phyloP scores from a whole-genome alignment of 805 yeast genomes.

The Brettanomyces naardenensis region DNA sequence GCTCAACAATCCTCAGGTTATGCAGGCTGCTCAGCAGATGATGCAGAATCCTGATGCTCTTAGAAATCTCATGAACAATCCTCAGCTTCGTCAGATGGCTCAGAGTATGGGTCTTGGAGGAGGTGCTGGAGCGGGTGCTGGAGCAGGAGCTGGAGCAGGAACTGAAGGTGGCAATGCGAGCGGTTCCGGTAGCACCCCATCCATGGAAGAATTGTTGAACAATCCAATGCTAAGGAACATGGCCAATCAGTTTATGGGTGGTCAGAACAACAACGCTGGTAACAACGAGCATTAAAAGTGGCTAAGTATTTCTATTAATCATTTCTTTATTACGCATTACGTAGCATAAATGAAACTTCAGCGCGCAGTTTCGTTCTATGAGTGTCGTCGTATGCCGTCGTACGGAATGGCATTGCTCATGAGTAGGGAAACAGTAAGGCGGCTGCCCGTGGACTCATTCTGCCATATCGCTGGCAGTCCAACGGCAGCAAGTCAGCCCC shows the following conservation, averaged over 20 bases:
- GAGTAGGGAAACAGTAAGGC: too few species aligned
- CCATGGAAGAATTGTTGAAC: constrained; percentile 61
- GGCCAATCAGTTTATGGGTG: constrained; percentile 66
- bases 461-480: too few species aligned
- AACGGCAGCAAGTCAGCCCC: too few species aligned
- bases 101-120: constrained; percentile 61
- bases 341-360: too few species aligned
- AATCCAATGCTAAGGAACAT: constrained; percentile 70
- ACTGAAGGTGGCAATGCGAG: constrained; percentile 20
- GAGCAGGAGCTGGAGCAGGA: constrained; percentile 34
- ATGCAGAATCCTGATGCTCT: constrained; percentile 82
- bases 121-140: constrained; percentile 21
- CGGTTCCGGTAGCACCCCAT: constrained; percentile 33
- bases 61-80: constrained; percentile 71
- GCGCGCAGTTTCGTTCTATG: too few species aligned
- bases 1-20: constrained; percentile 76
- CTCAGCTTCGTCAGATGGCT: constrained; percentile 87
- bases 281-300: neutral
- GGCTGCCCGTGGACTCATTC: too few species aligned
- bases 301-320: too few species aligned
- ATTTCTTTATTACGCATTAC: too few species aligned
- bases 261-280: constrained; percentile 7
- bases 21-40: constrained; percentile 82
- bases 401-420: too few species aligned
- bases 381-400: too few species aligned